phyloP scores from a whole-genome alignment of 257 asterid genomes.

The Apocynum venetum region DNA sequence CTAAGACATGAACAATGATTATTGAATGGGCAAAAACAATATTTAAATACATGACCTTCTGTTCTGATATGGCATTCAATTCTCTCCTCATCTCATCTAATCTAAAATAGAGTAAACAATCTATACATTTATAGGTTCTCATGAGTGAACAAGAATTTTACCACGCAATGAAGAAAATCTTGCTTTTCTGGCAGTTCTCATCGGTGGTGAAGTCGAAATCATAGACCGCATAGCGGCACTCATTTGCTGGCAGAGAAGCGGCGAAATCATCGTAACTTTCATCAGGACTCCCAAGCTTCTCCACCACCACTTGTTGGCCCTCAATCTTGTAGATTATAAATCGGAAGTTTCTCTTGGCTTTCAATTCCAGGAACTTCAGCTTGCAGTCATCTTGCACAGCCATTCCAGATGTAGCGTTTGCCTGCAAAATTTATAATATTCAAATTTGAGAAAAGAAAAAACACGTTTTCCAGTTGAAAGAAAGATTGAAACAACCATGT shows the following conservation, averaged over 20 bases:
- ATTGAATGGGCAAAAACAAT: too few relatives aligned
- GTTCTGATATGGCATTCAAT: too few relatives aligned
- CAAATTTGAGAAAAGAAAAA: too few relatives aligned
- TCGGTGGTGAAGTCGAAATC: slow-evolving; percentile 29
- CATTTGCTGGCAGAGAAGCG: slow-evolving; percentile 21
- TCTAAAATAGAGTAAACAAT: too few relatives aligned
- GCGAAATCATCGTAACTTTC: slow-evolving; percentile 28
- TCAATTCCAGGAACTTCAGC: slow-evolving; percentile 27
- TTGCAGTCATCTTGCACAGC: slow-evolving; percentile 30
- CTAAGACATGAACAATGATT: too few relatives aligned
- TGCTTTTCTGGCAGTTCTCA: slow-evolving; percentile 33
- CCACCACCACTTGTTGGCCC: slow-evolving; percentile 28
- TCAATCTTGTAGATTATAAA: slow-evolving; percentile 23
- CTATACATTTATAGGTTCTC: too few relatives aligned
- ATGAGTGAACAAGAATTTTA: not conserved
- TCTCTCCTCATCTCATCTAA: too few relatives aligned
- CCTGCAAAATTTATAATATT: slow-evolving; percentile 7
- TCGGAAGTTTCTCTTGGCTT: slow-evolving; percentile 26
- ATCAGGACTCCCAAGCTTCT: slow-evolving; percentile 24
- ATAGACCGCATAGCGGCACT: slow-evolving; percentile 32
- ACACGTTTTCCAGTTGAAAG: not conserved
- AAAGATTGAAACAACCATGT: too few relatives aligned
- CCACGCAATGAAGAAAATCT: slow-evolving; percentile 34
- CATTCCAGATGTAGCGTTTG: slow-evolving; percentile 30
- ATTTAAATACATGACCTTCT: too few relatives aligned